Evolutionary conservation across 805 yeast genomes (phyloP), one percentile per base, ranked within the genome.

Genomic region (Starmera pachycereana): DNA sequence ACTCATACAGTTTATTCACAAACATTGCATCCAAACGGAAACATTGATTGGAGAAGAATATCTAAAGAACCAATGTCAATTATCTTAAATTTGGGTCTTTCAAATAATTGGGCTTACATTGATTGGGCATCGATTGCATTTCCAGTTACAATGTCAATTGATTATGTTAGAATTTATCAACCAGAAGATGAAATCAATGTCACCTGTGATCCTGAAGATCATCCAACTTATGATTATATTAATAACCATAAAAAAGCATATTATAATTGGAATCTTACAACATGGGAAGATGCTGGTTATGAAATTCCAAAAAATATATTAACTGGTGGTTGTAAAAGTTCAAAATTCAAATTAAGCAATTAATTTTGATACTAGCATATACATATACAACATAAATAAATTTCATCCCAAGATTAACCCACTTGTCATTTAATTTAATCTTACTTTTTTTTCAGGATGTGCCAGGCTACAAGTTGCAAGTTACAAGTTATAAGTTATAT

Each of bases 1-100:
- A 81, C 95, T 0, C 72, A 76, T 50, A 82, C 95, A 0, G 58
- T 88, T 35, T 70, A 78, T 53, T 73, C 95, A 0, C 69, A 70
- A 32, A 83, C 96, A 1, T 65, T 90, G 43, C 82, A 85, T 42
- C 96, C 96, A 31, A 84, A 84, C 58, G 97, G 98, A 49, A 90
- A 90, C 59, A 65, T 90, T 48, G 92, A 76, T 33, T 77, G 82
- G 81, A 77, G 97, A 61, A 62, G 74, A 47, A 73, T 90, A 27
- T 70, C 92, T 18, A 81, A 82, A 57, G 98, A 90, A 57, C 97
- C 97, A 47, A 88, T 90, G 97, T 72, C 95, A 2, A 72, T 90
- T 44, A 63, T 90, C 48, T 54, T 90, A 69, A 90, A 90, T 60
- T 63, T 90, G 63, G 98, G 96, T 69, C 65, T 90, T 39, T 89